phyloP scores from a whole-genome alignment of 2,329 filamentous ascomycete species.

The Aureobasidium lini region DNA sequence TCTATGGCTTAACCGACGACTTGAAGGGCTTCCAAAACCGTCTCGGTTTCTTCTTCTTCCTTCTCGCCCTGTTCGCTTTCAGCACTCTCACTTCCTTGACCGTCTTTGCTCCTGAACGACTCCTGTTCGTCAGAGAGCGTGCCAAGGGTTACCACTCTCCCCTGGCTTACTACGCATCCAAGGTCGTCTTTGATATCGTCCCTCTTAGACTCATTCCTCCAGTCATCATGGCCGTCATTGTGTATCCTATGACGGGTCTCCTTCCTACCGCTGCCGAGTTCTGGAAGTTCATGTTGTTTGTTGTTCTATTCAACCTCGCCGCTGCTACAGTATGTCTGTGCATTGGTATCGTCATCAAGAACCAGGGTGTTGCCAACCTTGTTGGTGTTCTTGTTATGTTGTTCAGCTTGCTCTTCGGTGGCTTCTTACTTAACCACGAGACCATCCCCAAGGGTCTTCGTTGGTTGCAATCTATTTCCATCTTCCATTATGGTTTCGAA shows the following conservation, averaged over 20 bases:
- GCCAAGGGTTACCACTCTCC: conserved; percentile 96
- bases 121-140: conserved; percentile 85
- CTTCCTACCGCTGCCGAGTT: conserved; percentile 77
- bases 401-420: conserved; percentile 90
- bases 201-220: conserved; percentile 91
- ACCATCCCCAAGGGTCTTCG: conserved; percentile 77
- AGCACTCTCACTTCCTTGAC: conserved; percentile 89
- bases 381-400: conserved; percentile 95
- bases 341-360: conserved; percentile 91
- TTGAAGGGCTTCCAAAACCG: conserved; percentile 97
- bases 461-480: conserved; percentile 89
- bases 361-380: conserved; percentile 83
- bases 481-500: conserved; percentile 98
- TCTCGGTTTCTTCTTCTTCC: conserved; percentile 94
- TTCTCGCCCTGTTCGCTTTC: conserved; percentile 92
- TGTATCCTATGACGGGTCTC: conserved; percentile 96
- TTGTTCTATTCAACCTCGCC: conserved; percentile 93
- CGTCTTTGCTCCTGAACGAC: conserved; percentile 83
- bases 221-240: conserved; percentile 87
- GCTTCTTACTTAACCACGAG: conserved; percentile 87
- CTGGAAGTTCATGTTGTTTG: conserved; percentile 80
- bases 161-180: conserved; percentile 86
- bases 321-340: conserved; percentile 91
- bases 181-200: conserved; percentile 97
- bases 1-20: conserved; percentile 92